These are phyloP conservation scores for Sordariomycetes sp. DNA, from an alignment of 2,329 filamentous ascomycete species.

Conservation along the genomic window DNA sequence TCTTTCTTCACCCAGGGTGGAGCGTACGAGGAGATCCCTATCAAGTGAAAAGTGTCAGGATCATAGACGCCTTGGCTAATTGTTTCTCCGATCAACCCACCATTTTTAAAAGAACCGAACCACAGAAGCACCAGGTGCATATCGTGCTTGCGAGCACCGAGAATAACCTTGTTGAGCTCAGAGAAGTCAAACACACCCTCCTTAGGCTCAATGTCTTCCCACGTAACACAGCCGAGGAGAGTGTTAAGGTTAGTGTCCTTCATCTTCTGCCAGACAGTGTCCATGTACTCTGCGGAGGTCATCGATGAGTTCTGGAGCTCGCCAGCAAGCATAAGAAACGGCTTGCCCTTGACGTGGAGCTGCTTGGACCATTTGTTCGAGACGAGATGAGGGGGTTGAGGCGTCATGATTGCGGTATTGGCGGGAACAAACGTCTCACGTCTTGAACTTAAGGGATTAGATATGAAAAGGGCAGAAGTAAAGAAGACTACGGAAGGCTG, in stretches of 20 bases:
- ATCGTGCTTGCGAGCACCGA: constrained; percentile 10
- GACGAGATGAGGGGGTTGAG: not conserved
- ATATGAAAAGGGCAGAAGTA: too few relatives aligned
- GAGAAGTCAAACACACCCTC: constrained; percentile 17
- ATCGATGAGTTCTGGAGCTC: constrained; percentile 19
- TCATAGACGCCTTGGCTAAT: not conserved
- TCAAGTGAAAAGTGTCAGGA: not conserved
- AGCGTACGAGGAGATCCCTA: constrained; percentile 16
- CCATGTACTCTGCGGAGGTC: constrained; percentile 12
- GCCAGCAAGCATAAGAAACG: constrained; percentile 18
- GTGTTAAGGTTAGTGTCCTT: constrained; percentile 17
- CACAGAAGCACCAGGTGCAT: constrained; percentile 17
- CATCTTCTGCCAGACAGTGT: constrained; percentile 13
- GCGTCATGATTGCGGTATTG: constrained; percentile 9
- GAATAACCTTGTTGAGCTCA: constrained; percentile 14
- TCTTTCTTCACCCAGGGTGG: constrained; percentile 16
- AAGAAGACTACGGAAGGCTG: too few relatives aligned
- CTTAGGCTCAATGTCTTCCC: constrained; percentile 18
- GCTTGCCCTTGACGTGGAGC: constrained; percentile 15
- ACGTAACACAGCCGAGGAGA: constrained; percentile 16
- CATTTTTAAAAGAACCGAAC: constrained; percentile 20
- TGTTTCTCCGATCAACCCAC: too few relatives aligned
- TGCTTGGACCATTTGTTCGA: constrained; percentile 14
- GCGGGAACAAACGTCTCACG: too few relatives aligned
- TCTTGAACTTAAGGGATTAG: too few relatives aligned